Conservation (phyloP, 2,329 filamentous ascomycete genomes). For the Cryphonectria radicalis region DNA sequence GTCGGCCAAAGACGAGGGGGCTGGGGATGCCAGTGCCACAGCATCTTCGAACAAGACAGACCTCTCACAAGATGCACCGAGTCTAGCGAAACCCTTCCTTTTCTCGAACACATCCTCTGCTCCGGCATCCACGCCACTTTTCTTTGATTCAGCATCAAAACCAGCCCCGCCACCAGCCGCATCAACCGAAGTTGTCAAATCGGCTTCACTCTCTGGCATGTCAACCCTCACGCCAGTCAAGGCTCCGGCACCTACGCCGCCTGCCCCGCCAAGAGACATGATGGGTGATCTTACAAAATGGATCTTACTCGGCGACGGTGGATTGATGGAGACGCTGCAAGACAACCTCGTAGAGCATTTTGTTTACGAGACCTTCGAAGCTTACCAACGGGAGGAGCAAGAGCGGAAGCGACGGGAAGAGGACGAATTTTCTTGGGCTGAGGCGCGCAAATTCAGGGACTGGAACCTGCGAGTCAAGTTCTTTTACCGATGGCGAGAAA, state of each 20-base stretch:
- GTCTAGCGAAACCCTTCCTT: background rate
- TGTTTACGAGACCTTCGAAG: constrained; percentile 46
- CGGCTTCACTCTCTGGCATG: constrained; percentile 17
- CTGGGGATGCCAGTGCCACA: background rate
- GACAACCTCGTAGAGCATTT: constrained; percentile 51
- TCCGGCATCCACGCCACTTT: background rate
- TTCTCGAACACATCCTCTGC: background rate
- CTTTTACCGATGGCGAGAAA: constrained; percentile 60
- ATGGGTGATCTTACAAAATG: constrained; percentile 57
- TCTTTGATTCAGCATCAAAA: background rate
- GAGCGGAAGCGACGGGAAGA: constrained; percentile 51
- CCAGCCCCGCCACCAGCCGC: background rate
- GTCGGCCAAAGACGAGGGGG: background rate
- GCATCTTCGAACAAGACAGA: background rate
- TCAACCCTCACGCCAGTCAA: constrained; percentile 3
- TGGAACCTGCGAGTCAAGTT: constrained; percentile 58
- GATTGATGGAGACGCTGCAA: constrained; percentile 56
- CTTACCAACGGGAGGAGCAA: constrained; percentile 46
- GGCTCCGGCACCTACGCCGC: constrained; percentile 11
- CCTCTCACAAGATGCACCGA: background rate
- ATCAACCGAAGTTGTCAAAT: background rate
- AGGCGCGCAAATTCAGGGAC: constrained; percentile 52
- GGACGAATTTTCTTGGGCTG: constrained; percentile 50
- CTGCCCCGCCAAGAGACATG: constrained; percentile 40
- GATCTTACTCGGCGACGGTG: constrained; percentile 58